Evolutionary conservation across 2,329 filamentous ascomycete species (phyloP), one percentile per base, ranked within the genome.

Genomic region (Neopestalotiopsis clavispora): DNA sequence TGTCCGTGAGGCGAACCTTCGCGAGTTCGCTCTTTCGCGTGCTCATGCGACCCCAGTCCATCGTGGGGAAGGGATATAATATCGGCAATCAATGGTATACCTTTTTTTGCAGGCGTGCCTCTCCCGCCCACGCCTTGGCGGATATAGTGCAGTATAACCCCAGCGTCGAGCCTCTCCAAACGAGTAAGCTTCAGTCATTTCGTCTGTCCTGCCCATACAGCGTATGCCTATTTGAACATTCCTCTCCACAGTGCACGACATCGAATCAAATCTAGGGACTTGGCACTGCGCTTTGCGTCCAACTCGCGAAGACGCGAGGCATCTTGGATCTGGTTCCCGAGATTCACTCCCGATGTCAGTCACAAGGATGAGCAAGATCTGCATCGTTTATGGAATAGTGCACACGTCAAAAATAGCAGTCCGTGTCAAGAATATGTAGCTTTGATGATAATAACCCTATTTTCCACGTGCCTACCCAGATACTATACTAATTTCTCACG

Each of bases 71-170:
- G 45, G 45, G 45, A 52, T 52, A n/a, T 52, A 52, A n/a, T 52
- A 9, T 52, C 45, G 45, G 45, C 45, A 52, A n/a, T 17, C 20
- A 17, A 52, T 52, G 17, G 17, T 52, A 52, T 20, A 52, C 17
- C 45, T n/a, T n/a, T n/a, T 52, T 23, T 20, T 52, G 9, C 17
- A 17, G 17, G 14, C n/a, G 20, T 52, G 45, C 45, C 20, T 20
- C 45, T 52, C 17, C 45, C 45, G 45, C 45, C 45, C n/a, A 5
- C n/a, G 7, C 14, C 17, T 52, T 52, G 45, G 17, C 4, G 20
- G 45, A n/a, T 52, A 52, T 52, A 52, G 45, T 52, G 45, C 45
- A 52, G 45, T 52, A 52, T 52, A 52, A n/a, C 17, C 45, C 45
- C 45, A 52, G 45, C n/a, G 17, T 20, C 17, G 17, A 52, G 17